These are phyloP conservation scores for Wickerhamiella azyma DNA, from an alignment of 805 yeast genomes.

Conservation along the genomic window DNA sequence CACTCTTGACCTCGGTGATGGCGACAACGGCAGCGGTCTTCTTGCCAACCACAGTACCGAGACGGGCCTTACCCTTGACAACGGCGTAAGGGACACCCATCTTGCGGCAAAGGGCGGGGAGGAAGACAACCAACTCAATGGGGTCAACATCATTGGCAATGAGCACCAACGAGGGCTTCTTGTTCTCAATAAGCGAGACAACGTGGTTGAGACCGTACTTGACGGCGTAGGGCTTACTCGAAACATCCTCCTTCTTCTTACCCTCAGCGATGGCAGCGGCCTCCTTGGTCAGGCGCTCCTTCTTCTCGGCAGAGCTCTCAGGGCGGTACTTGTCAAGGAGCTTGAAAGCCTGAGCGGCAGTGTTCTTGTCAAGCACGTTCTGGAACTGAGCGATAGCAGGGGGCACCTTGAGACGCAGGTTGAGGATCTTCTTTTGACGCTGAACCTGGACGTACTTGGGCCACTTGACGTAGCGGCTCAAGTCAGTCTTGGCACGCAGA, in stretches of 20 bases:
- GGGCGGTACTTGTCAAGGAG: constrained; percentile 98
- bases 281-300: constrained; percentile 97
- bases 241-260: constrained; percentile 90
- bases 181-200: constrained; percentile 93
- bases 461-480: constrained; percentile 97
- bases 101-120: constrained; percentile 98
- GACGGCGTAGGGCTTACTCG: constrained; percentile 92
- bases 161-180: constrained; percentile 93
- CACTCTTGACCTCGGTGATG: constrained; percentile 84
- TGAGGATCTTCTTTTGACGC: constrained; percentile 96
- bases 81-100: constrained; percentile 99
- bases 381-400: constrained; percentile 97
- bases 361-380: constrained; percentile 93
- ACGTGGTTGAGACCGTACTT: constrained; percentile 99
- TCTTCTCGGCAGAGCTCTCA: constrained; percentile 94
- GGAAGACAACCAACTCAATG: constrained; percentile 89
- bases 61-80: constrained; percentile 97
- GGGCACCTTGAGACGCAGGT: constrained; percentile 95
- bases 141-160: constrained; percentile 99
- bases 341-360: constrained; percentile 94
- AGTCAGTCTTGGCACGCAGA: constrained; percentile 87
- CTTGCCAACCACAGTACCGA: constrained; percentile 94
- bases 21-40: constrained; percentile 97
- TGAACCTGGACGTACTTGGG: constrained; percentile 96
- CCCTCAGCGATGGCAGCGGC: constrained; percentile 97